Conservation (phyloP, 805 yeast genomes). For the Torulaspora microellipsoides region DNA sequence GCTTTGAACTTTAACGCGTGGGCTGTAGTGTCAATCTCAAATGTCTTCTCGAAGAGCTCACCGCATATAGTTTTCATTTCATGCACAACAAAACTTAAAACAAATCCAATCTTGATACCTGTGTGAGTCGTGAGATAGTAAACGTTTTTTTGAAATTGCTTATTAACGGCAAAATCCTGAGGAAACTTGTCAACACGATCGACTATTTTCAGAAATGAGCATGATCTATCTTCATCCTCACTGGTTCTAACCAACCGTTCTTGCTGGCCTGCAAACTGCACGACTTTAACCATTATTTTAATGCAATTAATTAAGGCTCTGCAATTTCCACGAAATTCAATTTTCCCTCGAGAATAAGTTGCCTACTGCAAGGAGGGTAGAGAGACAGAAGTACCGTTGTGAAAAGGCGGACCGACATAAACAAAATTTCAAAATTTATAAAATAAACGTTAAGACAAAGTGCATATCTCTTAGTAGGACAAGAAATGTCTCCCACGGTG, state of each 20-base stretch:
- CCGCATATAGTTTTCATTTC: constrained; percentile 27
- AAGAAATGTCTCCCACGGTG: constrained; percentile 10
- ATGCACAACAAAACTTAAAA: constrained; percentile 35
- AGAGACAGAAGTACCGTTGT: too few species aligned
- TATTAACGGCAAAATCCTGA: constrained; percentile 14
- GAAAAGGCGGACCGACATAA: too few species aligned
- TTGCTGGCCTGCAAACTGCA: constrained; percentile 6
- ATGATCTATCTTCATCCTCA: constrained; percentile 18
- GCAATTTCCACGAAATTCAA: not conserved
- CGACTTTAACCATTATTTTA: constrained; percentile 22
- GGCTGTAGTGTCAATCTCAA: constrained; percentile 30
- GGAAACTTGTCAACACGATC: constrained; percentile 31
- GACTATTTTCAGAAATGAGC: constrained; percentile 26
- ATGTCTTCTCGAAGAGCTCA: constrained; percentile 15
- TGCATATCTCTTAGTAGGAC: not conserved
- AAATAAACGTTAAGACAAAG: too few species aligned
- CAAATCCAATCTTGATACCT: constrained; percentile 37
- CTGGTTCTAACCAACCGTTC: constrained; percentile 25
- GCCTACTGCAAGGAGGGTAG: too few species aligned
- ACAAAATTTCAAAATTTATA: too few species aligned
- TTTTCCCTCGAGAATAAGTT: not conserved
- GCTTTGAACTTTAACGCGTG: constrained; percentile 33
- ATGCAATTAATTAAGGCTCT: too few species aligned
- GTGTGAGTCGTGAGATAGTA: constrained; percentile 38
- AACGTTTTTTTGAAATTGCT: constrained; percentile 25